Percentiles rank a stretch among this genome's conserved stretches.
Evolutionary conservation across 2,329 filamentous ascomycete genomes (phyloP).

Genomic region (Xylariales sp.): DNA sequence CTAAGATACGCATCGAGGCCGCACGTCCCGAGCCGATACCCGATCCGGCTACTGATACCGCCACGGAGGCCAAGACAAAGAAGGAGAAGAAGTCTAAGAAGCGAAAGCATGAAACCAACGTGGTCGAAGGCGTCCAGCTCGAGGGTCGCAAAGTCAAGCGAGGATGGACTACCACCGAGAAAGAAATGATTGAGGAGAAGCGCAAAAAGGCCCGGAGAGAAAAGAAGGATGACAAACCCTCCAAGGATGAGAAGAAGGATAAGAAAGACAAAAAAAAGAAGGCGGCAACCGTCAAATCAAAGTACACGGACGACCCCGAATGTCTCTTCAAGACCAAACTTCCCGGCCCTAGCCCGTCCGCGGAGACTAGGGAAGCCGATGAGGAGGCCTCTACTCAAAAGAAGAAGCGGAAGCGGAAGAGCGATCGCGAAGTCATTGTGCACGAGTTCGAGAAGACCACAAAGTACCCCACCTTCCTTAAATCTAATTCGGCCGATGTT

Average conservation of each 20-base stretch:
- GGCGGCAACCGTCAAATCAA: slow-evolving; percentile 73
- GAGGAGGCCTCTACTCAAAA: slow-evolving; percentile 60
- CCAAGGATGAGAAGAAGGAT: slow-evolving; percentile 57
- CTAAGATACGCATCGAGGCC: slow-evolving; percentile 85
- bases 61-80: slow-evolving; percentile 49
- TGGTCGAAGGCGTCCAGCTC: slow-evolving; percentile 75
- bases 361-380: slow-evolving; percentile 56
- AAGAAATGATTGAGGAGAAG: slow-evolving; percentile 61
- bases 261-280: slow-evolving; percentile 66
- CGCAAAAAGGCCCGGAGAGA: slow-evolving; percentile 59
- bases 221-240: slow-evolving; percentile 52
- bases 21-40: slow-evolving; percentile 73
- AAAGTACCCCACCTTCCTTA: slow-evolving; percentile 85
- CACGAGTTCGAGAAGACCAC: slow-evolving; percentile 91
- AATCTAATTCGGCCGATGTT: slow-evolving; percentile 60
- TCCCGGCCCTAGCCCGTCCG: slow-evolving; percentile 61
- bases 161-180: slow-evolving; percentile 82
- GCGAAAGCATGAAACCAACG: slow-evolving; percentile 63
- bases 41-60: slow-evolving; percentile 50
- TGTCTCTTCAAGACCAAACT: slow-evolving; percentile 86
- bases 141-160: slow-evolving; percentile 84
- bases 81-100: slow-evolving; percentile 57
- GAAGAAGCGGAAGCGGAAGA: slow-evolving; percentile 71
- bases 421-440: slow-evolving; percentile 71
- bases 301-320: slow-evolving; percentile 83